A percentile compares a stretch with the other conserved stretches of the same genome.
Conservation (phyloP, 1,139 yeast genomes). For the Blastobotrys aristatus region DNA sequence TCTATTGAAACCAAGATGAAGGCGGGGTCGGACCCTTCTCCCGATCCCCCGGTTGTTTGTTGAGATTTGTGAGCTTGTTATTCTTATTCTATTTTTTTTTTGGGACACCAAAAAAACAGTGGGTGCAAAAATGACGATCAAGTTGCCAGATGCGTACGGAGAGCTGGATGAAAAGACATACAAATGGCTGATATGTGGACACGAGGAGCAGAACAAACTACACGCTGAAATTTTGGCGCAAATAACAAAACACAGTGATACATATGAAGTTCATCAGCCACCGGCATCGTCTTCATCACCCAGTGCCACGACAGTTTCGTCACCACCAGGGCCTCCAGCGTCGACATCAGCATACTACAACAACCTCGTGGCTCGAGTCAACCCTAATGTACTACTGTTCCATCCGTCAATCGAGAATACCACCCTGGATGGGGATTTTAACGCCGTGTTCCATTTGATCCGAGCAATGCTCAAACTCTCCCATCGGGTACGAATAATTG, state of each 20-base stretch:
- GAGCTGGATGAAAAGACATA: background rate
- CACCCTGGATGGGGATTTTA: background rate
- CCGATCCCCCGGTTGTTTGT: no score
- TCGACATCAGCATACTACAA: background rate
- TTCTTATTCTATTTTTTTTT: no score
- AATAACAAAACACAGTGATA: background rate
- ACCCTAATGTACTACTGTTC: background rate
- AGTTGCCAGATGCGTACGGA: constrained; percentile 1
- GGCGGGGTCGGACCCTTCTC: no score
- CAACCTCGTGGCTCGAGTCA: background rate
- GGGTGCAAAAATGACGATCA: background rate
- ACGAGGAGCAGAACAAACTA: background rate
- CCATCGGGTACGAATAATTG: background rate
- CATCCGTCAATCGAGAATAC: background rate
- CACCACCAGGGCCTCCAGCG: background rate
- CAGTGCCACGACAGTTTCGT: background rate
- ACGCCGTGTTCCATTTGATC: background rate
- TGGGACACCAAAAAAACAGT: background rate
- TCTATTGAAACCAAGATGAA: no score
- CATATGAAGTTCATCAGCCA: background rate
- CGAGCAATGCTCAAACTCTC: background rate
- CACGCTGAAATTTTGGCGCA: background rate
- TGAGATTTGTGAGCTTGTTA: no score
- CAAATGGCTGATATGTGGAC: constrained; percentile 6
- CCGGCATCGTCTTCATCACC: background rate